These are phyloP conservation scores for Recurvomyces mirabilis DNA, from an alignment of 495 filamentous ascomycete genomes.

Conservation along the genomic window DNA sequence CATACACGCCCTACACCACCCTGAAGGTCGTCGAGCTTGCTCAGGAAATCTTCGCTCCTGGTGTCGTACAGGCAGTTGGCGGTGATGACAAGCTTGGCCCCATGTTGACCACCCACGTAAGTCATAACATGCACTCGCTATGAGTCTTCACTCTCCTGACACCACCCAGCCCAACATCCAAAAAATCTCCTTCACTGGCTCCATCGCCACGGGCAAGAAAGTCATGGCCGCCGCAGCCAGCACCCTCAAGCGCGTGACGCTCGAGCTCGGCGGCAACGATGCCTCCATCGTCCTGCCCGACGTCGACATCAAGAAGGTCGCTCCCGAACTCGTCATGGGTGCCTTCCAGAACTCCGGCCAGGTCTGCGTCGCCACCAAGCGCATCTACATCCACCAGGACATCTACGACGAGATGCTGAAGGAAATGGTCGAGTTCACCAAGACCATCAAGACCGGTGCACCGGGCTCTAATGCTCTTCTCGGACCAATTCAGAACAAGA, in stretches of 20 bases:
- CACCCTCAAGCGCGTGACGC: slow-evolving; percentile 34
- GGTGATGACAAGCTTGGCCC: slow-evolving; percentile 35
- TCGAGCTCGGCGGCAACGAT: slow-evolving; percentile 59
- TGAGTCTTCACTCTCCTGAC: no score
- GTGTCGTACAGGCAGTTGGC: slow-evolving; percentile 55
- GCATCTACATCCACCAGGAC: slow-evolving; percentile 56
- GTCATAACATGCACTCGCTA: no score
- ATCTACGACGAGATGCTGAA: slow-evolving; percentile 54
- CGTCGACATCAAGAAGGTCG: slow-evolving; percentile 50
- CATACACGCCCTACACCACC: slow-evolving; percentile 54
- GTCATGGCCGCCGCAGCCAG: slow-evolving; percentile 25
- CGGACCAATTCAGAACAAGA: slow-evolving; percentile 44
- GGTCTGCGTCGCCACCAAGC: slow-evolving; percentile 52
- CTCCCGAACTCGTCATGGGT: slow-evolving; percentile 43
- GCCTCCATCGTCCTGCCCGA: slow-evolving; percentile 54
- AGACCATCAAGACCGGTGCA: slow-evolving; percentile 33
- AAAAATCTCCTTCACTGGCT: slow-evolving; percentile 30
- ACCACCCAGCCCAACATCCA: slow-evolving; percentile 22
- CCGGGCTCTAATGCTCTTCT: slow-evolving; percentile 28
- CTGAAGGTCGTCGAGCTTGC: slow-evolving; percentile 54
- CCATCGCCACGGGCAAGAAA: slow-evolving; percentile 28
- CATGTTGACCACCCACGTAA: slow-evolving; percentile 22
- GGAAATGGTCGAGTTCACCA: slow-evolving; percentile 44
- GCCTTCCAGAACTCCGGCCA: slow-evolving; percentile 53
- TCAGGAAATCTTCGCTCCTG: slow-evolving; percentile 49